Base-by-base conservation (phyloP, 805 yeast species). In the Zygoascus ofunaensis region DNA sequence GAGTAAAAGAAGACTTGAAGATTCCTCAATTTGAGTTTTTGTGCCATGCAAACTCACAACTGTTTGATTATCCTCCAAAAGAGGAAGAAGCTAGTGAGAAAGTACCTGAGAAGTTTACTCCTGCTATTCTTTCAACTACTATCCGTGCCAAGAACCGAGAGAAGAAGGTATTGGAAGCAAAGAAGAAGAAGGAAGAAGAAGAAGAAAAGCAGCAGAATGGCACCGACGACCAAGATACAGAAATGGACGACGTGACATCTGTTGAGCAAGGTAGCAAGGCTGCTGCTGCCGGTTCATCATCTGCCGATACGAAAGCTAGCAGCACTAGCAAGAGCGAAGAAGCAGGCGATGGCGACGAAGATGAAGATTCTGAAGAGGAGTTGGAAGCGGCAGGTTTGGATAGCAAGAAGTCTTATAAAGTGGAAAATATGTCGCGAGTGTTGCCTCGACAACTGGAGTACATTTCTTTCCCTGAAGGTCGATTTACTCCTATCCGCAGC, bases 61-160 rank as follows among this genome's bases (percentile, higher is more conserved):
- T 76, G 46, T 92, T 89, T 68, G 86, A 77, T 41, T 92, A 90
- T 61, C 97, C 97, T 41, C 90, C 95, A 43, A 85, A 82, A 68
- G 70, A 74, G 14, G 94, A 85, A 59, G 89, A 80, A 55, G 76
- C 79, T 38, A 79, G 80, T 49, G 84, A 78, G 53, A 84, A 85
- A 59, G 87, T 80, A 43, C 86, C 89, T 3, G 97, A 87, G 61
- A 87, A 85, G 68, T 75, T 87, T 40, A 84, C 87, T 1, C 85
- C 95, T 35, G 98, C 97, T 2, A 95, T 92, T 14, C 72, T 92
- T 45, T 87, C 97, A 2, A 90, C 97, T 0, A 90, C 98, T 2
- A 86, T 80, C 15, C 82, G 80, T 62, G 96, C 96, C n/a, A 86
- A 84, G 63, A 92, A 90, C 28, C 80, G 97, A 62, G 95, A 94